Evolutionary conservation across 1,284 basidiomycete genomes (phyloP), one percentile per base, ranked within the genome.

Genomic region (Athelia sp.): DNA sequence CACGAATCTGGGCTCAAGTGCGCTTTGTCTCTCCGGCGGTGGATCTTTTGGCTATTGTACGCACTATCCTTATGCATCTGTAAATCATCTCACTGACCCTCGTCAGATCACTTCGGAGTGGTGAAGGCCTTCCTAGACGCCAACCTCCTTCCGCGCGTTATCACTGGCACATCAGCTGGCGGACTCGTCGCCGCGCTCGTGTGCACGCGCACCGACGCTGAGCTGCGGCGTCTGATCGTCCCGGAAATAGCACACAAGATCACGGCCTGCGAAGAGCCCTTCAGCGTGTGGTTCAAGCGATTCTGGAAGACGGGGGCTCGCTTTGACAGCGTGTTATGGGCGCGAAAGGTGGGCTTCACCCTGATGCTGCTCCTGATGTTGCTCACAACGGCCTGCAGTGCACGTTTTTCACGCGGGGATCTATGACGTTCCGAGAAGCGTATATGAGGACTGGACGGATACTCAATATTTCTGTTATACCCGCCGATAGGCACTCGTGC

Each of bases 381-480:
- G 26, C 38, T 32, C 31, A 48, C 36, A 8, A 35, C 2, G 19
- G 35, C 10, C n/a, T 36, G 21, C 43, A 74, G 71, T 75, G 67
- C 60, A 80, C 83, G 43, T 99, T 93, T 71, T 98, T 98, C 67
- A 98, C 94, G 4, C 79, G 85, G 54, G 97, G 97, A 3, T 94
- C 90, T 1, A 82, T 93, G 78, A 99, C 96, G 0, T 99, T 99
- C 72, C 82, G 84, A 49, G 97, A 99, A 64, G 96, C 96, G 0
- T 98, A 96, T 62, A 73, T 93, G 62, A 79, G 88, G 55, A 99
- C 97, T 0, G 96, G 97, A 21, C 79, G 92, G 51, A 92, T 94
- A 32, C 74, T 99, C 31, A 99, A 98, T 64, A 85, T 99, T 42
- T 95, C 92, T 14, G 97, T 99, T 38, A 90, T 98, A 43, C 95